phyloP scores from a whole-genome alignment of 495 filamentous ascomycete genomes.

The Viridothelium virens region DNA sequence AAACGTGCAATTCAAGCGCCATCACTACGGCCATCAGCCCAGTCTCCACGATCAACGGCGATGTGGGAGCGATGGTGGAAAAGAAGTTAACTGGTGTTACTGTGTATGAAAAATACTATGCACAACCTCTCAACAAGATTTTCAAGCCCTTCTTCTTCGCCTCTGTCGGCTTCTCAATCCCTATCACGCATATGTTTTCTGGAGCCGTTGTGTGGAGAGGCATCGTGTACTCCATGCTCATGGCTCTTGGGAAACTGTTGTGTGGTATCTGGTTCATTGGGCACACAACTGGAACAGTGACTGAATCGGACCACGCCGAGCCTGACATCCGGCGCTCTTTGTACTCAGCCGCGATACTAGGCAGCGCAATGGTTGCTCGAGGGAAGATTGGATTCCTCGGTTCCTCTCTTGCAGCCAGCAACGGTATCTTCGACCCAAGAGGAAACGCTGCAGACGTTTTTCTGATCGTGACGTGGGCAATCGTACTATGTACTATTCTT shows the following conservation, averaged over 20 bases:
- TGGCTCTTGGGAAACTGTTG: constrained; percentile 56
- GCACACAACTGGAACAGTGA: constrained; percentile 23
- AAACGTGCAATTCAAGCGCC: background rate
- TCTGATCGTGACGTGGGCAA: constrained; percentile 65
- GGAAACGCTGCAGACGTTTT: constrained; percentile 42
- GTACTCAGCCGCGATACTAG: constrained; percentile 53
- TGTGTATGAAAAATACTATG: constrained; percentile 53
- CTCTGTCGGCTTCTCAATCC: constrained; percentile 76
- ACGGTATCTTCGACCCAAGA: constrained; percentile 44
- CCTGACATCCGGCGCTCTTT: constrained; percentile 40
- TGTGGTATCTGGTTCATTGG: constrained; percentile 60
- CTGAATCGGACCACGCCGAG: constrained; percentile 29
- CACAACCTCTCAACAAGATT: constrained; percentile 43
- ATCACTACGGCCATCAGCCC: background rate
- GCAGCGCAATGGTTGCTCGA: constrained; percentile 61
- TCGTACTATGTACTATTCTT: constrained; percentile 63
- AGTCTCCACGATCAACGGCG: background rate
- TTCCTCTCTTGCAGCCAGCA: constrained; percentile 55
- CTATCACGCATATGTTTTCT: constrained; percentile 61
- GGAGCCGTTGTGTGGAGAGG: constrained; percentile 62
- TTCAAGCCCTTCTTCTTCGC: constrained; percentile 74
- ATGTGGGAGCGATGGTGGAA: background rate
- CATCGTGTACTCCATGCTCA: constrained; percentile 62
- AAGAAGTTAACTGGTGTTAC: constrained; percentile 26
- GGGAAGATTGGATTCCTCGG: constrained; percentile 78